phyloP scores from a whole-genome alignment of 805 yeast genomes.

The Pichia membranifaciens region DNA sequence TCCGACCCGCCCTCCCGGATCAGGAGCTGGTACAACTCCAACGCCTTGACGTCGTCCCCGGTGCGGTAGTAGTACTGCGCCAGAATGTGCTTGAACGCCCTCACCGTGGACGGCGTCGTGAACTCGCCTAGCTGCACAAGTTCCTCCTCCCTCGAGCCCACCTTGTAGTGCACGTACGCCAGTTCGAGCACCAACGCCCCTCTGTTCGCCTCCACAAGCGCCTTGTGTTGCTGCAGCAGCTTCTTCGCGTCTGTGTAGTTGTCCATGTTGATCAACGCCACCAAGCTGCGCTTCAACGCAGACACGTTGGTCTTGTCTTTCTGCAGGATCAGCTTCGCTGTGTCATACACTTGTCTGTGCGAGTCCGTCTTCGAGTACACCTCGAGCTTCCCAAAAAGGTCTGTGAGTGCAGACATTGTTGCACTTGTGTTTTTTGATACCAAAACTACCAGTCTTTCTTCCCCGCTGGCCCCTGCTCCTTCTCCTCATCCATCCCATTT shows the following conservation, averaged over 20 bases:
- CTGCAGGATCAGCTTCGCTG: conserved; percentile 26
- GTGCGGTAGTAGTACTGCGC: conserved; percentile 48
- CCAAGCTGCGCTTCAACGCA: conserved; percentile 40
- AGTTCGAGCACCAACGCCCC: conserved; percentile 39
- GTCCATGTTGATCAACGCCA: conserved; percentile 57
- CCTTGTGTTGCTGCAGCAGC: conserved; percentile 10
- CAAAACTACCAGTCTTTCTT: too few species aligned
- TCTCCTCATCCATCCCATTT: neutral
- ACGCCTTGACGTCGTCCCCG: conserved; percentile 43
- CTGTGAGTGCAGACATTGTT: conserved; percentile 15
- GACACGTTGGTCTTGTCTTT: conserved; percentile 24
- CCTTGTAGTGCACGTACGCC: conserved; percentile 56
- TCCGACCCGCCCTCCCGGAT: conserved; percentile 26
- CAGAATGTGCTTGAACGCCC: conserved; percentile 43
- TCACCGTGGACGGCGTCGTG: conserved; percentile 7
- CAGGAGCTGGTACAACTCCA: conserved; percentile 36
- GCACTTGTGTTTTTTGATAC: too few species aligned
- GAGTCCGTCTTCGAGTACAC: conserved; percentile 33
- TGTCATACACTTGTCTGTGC: conserved; percentile 30
- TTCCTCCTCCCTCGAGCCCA: conserved; percentile 29
- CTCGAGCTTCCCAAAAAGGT: conserved; percentile 31
- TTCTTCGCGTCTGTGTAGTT: conserved; percentile 44
- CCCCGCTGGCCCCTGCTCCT: too few species aligned
- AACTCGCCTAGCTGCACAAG: neutral
- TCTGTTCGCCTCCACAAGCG: neutral